Evolutionary conservation across 192 early-diverging fungal species (phyloP), one percentile per base, ranked within the genome.

Genomic region (Mortierella alpina): DNA sequence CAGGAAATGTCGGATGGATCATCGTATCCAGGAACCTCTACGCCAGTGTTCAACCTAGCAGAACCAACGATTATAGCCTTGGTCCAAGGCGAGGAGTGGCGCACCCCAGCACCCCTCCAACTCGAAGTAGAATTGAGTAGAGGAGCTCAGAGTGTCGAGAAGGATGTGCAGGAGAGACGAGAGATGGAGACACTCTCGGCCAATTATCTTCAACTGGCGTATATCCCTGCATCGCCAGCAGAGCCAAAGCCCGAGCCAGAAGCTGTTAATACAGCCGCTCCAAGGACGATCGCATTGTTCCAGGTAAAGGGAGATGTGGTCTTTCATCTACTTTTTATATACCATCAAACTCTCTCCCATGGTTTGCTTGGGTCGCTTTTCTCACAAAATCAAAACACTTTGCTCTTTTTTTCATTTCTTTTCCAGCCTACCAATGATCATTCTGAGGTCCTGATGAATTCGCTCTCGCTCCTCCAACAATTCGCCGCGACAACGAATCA

Each of bases 211-310:
- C 61, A 69, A 17, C 8, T 52, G 7, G 61, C 66, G 0, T 76
- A 76, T 18, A 76, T 76, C 18, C 74, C 74, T 0, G 17, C 67
- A 9, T 76, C 74, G 8, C 74, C 74, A 44, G 74, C 74, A 15
- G 74, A 76, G n/a, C 74, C 74, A 0, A 67, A 76, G 58, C 54
- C 40, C 2, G 74, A 76, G 4, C 67, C 55, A 7, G 48, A 48
- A 42, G 48, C 51, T 42, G 5, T 31, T 17, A 31, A 44, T 14
- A 17, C 47, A 10, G 12, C 49, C 31, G 2, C 23, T 0, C 23
- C 6, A 15, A 42, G 22, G 11, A 3, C 45, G 12, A 18, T 15
- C 18, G 14, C 45, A 7, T 42, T n/a, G 17, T 9, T 18, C 46
- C 15, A 22, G 18, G 15, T 40, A 40, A n/a, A 5, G 9, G 5